These are phyloP conservation scores for Penicillium corylophilum DNA, from an alignment of 2,329 filamentous ascomycete genomes.

Conservation along the genomic window DNA sequence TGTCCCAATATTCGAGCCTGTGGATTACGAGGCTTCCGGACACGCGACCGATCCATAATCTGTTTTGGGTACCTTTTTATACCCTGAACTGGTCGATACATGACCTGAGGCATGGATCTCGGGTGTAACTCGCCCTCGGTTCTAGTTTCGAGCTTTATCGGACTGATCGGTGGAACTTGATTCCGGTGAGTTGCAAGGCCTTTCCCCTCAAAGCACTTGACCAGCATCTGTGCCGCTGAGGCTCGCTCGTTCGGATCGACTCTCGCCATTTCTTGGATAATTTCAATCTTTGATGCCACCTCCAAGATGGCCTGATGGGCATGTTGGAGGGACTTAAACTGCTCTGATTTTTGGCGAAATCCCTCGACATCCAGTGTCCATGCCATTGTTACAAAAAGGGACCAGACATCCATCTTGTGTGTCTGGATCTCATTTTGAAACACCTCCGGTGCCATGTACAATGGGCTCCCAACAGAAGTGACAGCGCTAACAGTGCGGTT, in stretches of 20 bases:
- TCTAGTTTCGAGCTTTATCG: no score
- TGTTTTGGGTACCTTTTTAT: no score
- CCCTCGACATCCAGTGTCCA: constrained; percentile 14
- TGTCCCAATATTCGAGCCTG: no score
- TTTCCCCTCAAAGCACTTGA: neutral
- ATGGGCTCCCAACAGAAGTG: constrained; percentile 3
- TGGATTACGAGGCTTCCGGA: no score
- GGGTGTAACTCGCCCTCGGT: no score
- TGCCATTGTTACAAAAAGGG: constrained; percentile 24
- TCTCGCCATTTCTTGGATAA: neutral
- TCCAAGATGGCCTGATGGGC: neutral
- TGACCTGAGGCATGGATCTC: no score
- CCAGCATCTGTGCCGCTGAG: constrained; percentile 4
- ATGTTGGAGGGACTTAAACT: neutral
- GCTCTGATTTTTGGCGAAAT: constrained; percentile 7
- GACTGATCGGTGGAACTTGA: neutral
- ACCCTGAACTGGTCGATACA: no score
- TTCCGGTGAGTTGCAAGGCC: neutral
- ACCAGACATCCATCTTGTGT: constrained; percentile 27
- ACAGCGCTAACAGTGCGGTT: neutral
- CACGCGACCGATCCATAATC: no score
- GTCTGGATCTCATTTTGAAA: constrained; percentile 10
- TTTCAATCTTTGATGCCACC: neutral
- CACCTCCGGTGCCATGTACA: constrained; percentile 19
- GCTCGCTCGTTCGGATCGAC: neutral